Percentiles rank a stretch among this genome's conserved stretches.
These are phyloP conservation scores for Venustampulla echinocandica DNA, from an alignment of 495 filamentous ascomycete genomes.

Conservation along the genomic window DNA sequence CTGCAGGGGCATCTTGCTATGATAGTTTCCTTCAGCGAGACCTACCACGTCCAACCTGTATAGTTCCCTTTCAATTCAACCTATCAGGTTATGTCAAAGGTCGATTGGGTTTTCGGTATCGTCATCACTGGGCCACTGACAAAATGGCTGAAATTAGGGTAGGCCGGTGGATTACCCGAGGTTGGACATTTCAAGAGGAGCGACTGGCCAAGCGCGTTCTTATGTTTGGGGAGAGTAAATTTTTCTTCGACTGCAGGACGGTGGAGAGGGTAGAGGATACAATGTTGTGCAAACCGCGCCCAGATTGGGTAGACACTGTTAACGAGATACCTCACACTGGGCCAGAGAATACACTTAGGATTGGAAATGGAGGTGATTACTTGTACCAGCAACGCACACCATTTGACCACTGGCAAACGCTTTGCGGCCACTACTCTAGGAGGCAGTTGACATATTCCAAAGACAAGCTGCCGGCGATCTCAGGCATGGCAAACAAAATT, in stretches of 20 bases:
- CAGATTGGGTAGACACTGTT: slow-evolving; percentile 1
- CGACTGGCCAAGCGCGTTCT: not conserved
- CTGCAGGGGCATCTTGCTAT: slow-evolving; percentile 5
- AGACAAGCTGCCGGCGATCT: slow-evolving; percentile 25
- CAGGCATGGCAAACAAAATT: slow-evolving; percentile 20
- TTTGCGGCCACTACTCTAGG: not conserved
- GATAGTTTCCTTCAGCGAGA: not conserved
- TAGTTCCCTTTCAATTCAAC: not conserved
- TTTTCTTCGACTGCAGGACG: slow-evolving; percentile 1
- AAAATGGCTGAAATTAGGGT: not conserved
- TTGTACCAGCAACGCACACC: not conserved
- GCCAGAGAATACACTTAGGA: not conserved
- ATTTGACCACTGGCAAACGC: slow-evolving; percentile 3
- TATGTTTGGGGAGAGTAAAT: not conserved
- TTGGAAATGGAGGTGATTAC: not conserved
- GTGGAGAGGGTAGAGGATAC: not conserved
- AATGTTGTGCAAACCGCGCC: not conserved
- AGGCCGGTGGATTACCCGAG: not conserved
- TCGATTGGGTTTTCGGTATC: not conserved
- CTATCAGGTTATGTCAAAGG: not conserved
- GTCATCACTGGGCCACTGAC: not conserved
- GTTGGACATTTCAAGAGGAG: slow-evolving; percentile 4
- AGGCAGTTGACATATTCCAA: slow-evolving; percentile 10
- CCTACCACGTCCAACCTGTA: not conserved
- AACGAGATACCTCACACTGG: not conserved